Evolutionary conservation across 208 protist species (phyloP).

Genomic region (Lotmaria passim): DNA sequence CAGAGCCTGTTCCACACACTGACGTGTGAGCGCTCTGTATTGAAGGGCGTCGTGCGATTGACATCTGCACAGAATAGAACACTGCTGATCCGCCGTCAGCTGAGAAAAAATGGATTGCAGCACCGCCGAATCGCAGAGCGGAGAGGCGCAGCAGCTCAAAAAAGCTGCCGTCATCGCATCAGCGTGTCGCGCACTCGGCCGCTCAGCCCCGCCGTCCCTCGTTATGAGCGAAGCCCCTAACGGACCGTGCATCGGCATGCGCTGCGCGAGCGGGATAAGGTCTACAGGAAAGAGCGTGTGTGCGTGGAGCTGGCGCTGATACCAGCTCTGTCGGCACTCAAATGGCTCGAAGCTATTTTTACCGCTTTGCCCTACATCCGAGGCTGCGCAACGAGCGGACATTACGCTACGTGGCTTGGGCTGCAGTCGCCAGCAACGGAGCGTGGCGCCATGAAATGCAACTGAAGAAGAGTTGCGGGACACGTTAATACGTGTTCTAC

Average conservation of each 20-base stretch:
- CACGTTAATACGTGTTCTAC: too few species aligned
- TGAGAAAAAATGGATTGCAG: slow-evolving; percentile 20
- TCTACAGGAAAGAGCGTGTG: slow-evolving; percentile 29
- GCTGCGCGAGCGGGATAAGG: slow-evolving; percentile 27
- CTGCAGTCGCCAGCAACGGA: neutral
- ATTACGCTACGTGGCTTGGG: neutral
- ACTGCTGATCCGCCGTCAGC: slow-evolving; percentile 29
- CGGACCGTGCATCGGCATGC: neutral
- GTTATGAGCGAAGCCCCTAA: too few species aligned
- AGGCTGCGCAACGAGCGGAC: neutral
- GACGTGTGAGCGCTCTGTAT: neutral
- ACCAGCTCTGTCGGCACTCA: slow-evolving; percentile 27
- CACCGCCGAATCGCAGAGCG: slow-evolving; percentile 15
- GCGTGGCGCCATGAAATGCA: neutral
- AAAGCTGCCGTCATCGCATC: slow-evolving; percentile 28
- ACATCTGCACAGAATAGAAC: slow-evolving; percentile 2
- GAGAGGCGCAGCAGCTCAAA: slow-evolving; percentile 28
- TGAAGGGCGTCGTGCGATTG: neutral
- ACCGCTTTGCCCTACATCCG: neutral
- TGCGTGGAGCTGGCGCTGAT: slow-evolving; percentile 23
- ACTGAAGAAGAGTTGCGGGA: neutral
- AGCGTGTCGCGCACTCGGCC: neutral
- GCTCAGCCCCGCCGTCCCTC: neutral
- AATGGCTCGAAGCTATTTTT: neutral
- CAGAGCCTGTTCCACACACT: slow-evolving; percentile 8